A percentile compares a stretch with the other conserved stretches of the same genome.
Evolutionary conservation across 208 protist genomes (phyloP).

Genomic region (Naegleria gruberi): DNA sequence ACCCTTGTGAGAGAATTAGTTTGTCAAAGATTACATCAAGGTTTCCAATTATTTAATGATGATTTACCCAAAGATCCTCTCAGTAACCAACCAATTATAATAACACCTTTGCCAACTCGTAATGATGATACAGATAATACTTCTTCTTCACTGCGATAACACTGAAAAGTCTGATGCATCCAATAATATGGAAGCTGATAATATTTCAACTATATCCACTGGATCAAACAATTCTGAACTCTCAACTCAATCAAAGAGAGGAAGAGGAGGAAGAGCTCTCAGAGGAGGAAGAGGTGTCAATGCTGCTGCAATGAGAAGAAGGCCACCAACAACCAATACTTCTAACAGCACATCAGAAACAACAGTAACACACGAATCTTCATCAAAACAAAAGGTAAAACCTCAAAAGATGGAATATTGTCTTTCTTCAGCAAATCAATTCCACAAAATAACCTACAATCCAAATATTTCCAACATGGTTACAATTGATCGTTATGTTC

Average conservation of each 20-base stretch:
- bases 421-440: constrained; percentile 4
- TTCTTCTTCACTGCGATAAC: background rate
- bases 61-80: background rate
- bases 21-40: constrained; percentile 17
- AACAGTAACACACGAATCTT: too few relatives aligned
- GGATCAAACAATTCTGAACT: background rate
- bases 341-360: background rate
- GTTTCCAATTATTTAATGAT: constrained; percentile 15
- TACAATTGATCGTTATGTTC: background rate
- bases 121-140: too few relatives aligned
- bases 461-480: background rate
- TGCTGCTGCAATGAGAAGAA: background rate
- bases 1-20: constrained; percentile 20
- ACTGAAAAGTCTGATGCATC: background rate
- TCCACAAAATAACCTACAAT: background rate
- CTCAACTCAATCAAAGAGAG: too few relatives aligned
- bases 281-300: background rate
- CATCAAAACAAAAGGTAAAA: background rate
- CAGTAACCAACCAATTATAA: background rate
- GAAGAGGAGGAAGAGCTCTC: background rate
- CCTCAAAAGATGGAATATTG: background rate
- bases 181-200: background rate
- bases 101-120: background rate
- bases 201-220: background rate
- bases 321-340: background rate